These are phyloP conservation scores for Aegilops umbellulata DNA, from an alignment of 176 grass and related monocot genomes.

Conservation along the genomic window DNA sequence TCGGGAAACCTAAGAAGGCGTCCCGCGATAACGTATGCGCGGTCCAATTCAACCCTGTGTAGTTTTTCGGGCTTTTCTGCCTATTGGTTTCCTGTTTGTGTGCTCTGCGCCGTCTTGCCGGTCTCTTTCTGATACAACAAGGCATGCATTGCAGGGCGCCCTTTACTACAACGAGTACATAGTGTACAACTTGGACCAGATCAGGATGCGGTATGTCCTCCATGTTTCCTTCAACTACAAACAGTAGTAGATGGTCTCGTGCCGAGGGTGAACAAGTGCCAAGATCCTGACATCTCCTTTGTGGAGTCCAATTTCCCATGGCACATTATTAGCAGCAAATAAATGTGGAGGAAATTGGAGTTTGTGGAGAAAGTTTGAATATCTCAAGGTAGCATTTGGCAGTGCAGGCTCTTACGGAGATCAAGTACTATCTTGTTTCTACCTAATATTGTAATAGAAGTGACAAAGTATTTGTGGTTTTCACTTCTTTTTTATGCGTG, in stretches of 20 bases:
- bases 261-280: neutral
- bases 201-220: slow-evolving; percentile 76
- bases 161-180: slow-evolving; percentile 93
- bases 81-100: neutral
- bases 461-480: neutral
- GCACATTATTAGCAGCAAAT: neutral
- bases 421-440: neutral
- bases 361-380: neutral
- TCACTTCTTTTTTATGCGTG: neutral
- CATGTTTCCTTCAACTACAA: slow-evolving; percentile 76
- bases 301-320: neutral
- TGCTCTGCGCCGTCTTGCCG: neutral
- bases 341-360: neutral
- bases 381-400: neutral
- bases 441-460: neutral
- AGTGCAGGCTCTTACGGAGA: neutral
- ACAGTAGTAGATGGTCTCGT: neutral
- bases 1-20: slow-evolving; percentile 61
- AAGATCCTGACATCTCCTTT: neutral
- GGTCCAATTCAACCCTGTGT: neutral
- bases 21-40: slow-evolving; percentile 29
- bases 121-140: neutral
- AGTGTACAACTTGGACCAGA: slow-evolving; percentile 86
- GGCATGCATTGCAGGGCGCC: slow-evolving; percentile 48
- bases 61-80: neutral